phyloP scores from a whole-genome alignment of 306 rosid genomes.

The Cajanus cajan region DNA sequence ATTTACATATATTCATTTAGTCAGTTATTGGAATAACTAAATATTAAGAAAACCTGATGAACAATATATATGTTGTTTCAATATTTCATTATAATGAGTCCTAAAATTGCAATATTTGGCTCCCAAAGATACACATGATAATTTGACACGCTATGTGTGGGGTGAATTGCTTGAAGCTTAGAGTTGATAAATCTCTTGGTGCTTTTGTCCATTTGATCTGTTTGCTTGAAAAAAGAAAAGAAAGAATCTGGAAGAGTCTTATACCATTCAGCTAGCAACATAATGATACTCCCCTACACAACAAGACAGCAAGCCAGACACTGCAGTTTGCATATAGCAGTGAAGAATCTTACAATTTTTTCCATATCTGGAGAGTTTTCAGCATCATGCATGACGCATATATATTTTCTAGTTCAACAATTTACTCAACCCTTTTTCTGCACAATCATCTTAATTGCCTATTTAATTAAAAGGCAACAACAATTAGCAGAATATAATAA shows the following conservation, averaged over 20 bases:
- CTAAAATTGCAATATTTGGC: neutral
- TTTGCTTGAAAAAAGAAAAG: slow-evolving; percentile 20
- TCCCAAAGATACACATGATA: neutral
- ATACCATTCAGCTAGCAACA: slow-evolving; percentile 19
- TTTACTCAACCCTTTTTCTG: slow-evolving; percentile 9
- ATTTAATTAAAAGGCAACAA: slow-evolving; percentile 15
- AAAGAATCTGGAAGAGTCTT: slow-evolving; percentile 19
- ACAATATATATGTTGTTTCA: too few species aligned
- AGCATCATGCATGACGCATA: slow-evolving; percentile 13
- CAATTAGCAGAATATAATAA: neutral
- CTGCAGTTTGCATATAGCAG: slow-evolving; percentile 26
- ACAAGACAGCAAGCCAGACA: slow-evolving; percentile 16
- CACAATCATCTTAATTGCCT: slow-evolving; percentile 17
- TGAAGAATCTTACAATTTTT: slow-evolving; percentile 35
- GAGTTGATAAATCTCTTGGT: neutral
- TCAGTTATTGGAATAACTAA: too few species aligned
- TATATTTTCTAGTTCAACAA: slow-evolving; percentile 16
- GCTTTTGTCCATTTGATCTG: neutral
- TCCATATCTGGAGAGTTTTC: slow-evolving; percentile 15
- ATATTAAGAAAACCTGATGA: too few species aligned
- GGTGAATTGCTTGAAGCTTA: neutral
- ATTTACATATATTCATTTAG: too few species aligned
- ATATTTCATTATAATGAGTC: neutral
- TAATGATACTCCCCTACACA: neutral
- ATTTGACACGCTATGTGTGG: neutral